Evolutionary conservation across 805 yeast genomes (phyloP), one percentile per base, ranked within the genome.

Genomic region (Ogataea allantospora): DNA sequence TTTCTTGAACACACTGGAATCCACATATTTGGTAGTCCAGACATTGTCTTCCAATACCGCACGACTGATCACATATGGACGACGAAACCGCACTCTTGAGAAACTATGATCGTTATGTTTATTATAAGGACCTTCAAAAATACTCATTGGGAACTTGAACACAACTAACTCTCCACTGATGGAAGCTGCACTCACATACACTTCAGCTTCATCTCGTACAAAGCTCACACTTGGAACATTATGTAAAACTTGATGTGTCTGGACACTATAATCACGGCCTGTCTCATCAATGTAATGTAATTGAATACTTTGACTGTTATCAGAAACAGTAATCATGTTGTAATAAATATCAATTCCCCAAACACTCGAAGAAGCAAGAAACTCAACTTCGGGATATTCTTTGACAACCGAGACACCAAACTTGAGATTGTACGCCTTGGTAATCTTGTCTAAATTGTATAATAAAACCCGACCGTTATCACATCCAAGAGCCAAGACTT

Each of bases 341-440:
- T 47, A 51, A n/a, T 57, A 46, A 25, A 72, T 57, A 49, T 78
- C 84, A 13, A 77, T 48, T 0, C 86, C 85, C 88, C 88, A 82
- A 2, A 71, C 76, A 1, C 83, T 76, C 2, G 71, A 58, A 5
- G 60, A 60, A 31, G 71, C 47, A 21, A 57, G 60, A 3, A 72
- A 38, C 54, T 58, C 44, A 27, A 50, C 41, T 46, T 57, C 44
- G 13, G 62, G 55, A 11, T 12, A 38, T 24, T 47, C 40, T 18
- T 24, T 29, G 13, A 26, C 19, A 3, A 22, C 26, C 10, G 43
- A 32, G 26, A 38, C 42, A 8, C 37, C 28, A 14, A 31, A 27
- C 23, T 17, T 15, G 19, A 16, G 12, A 26, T 24, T 11, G 4
- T 50, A 34, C 9, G 50, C 47, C 8, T 38, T 34, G 13, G 63